These are phyloP conservation scores for Kewa caespitosa DNA, from an alignment of 179 eudicot species.

Conservation along the genomic window DNA sequence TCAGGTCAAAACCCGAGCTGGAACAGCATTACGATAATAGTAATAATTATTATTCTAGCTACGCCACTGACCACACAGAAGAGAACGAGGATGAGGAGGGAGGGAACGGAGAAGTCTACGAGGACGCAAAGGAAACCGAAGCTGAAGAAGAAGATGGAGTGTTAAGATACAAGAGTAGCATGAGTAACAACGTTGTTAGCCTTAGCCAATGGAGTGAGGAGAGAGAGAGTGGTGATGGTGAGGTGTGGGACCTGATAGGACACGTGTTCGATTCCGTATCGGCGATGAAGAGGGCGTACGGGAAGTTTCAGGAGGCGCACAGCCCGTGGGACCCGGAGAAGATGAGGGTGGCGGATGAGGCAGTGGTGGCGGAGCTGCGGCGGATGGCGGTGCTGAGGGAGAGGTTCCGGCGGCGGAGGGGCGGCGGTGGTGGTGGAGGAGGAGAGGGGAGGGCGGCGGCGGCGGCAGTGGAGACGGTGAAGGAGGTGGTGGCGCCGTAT, in stretches of 20 bases:
- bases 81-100: conserved; percentile 23
- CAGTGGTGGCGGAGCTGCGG: conserved; percentile 85
- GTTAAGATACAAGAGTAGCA: not conserved
- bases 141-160: not conserved
- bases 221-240: conserved; percentile 35
- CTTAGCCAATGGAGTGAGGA: conserved; percentile 13
- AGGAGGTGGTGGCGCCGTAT: conserved; percentile 82
- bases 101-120: conserved; percentile 23
- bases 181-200: not conserved
- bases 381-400: conserved; percentile 69
- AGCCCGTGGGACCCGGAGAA: conserved; percentile 88
- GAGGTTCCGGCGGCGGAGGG: conserved; percentile 72
- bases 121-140: conserved; percentile 26
- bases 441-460: conserved; percentile 17
- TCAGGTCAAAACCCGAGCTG: not conserved
- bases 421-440: conserved; percentile 30
- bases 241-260: conserved; percentile 44
- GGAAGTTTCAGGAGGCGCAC: conserved; percentile 75
- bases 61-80: conserved; percentile 19
- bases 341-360: conserved; percentile 79
- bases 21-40: conserved; percentile 12
- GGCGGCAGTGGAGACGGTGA: conserved; percentile 43
- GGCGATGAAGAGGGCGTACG: conserved; percentile 75
- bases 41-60: conserved; percentile 14
- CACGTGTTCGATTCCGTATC: conserved; percentile 79